Conservation (phyloP, 306 rosid species). For the Prunus salicina region DNA sequence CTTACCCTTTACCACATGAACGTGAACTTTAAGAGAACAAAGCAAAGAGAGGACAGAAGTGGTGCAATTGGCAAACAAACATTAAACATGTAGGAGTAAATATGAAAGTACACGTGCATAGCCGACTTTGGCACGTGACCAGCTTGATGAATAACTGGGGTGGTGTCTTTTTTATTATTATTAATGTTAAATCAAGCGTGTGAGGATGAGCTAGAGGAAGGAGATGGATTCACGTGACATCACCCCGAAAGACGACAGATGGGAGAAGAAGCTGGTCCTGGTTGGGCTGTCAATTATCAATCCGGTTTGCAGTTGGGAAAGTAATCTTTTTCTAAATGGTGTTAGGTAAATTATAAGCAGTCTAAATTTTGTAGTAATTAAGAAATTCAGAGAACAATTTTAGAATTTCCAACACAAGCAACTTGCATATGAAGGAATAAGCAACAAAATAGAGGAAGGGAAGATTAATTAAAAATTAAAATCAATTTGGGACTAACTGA, state of each 20-base stretch:
- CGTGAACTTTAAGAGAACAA: conserved; percentile 28
- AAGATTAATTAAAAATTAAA: no score
- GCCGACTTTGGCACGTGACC: conserved; percentile 62
- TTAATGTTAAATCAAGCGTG: conserved; percentile 51
- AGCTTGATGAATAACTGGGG: conserved; percentile 25
- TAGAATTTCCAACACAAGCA: conserved; percentile 9
- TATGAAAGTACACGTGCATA: conserved; percentile 41
- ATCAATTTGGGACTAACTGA: no score
- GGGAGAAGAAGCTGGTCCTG: conserved; percentile 14
- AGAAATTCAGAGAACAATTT: conserved; percentile 21
- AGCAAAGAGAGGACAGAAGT: conserved; percentile 19
- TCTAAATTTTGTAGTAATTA: conserved; percentile 20
- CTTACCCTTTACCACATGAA: conserved; percentile 29
- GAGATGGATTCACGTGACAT: conserved; percentile 77
- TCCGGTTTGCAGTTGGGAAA: conserved; percentile 59
- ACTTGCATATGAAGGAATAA: conserved; percentile 37
- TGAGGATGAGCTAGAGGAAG: conserved; percentile 13
- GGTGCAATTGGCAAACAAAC: background rate
- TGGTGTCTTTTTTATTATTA: background rate
- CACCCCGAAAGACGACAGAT: conserved; percentile 36
- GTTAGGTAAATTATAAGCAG: conserved; percentile 16
- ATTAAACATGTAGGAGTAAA: background rate
- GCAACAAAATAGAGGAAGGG: conserved; percentile 12
- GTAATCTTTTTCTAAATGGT: conserved; percentile 36
- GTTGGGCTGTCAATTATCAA: conserved; percentile 64